Evolutionary conservation across 768 basidiomycete genomes (phyloP), one percentile per base, ranked within the genome.

Genomic region (Cystobasidium tubakii): DNA sequence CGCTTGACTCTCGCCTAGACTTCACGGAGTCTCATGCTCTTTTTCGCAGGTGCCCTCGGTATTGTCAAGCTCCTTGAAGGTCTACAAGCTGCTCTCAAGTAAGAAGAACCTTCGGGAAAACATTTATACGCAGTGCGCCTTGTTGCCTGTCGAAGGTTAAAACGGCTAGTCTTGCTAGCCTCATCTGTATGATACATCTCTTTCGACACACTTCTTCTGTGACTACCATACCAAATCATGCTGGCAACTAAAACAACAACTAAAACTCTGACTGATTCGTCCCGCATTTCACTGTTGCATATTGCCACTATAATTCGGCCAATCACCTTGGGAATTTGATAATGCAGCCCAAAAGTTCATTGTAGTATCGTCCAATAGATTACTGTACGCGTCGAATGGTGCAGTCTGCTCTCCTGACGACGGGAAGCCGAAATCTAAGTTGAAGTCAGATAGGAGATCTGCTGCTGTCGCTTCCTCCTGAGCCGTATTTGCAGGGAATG

Each of bases 11-110:
- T n/a, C n/a, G n/a, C n/a, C n/a, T n/a, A n/a, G n/a, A n/a, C n/a
- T n/a, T n/a, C n/a, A n/a, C n/a, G n/a, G n/a, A n/a, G n/a, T n/a
- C n/a, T 60, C 6, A 12, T 25, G 17, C 13, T 27, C 57, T 17
- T 60, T 21, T 21, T 4, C 21, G 27, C 21, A 62, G 63, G 82
- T 71, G 82, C 82, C 21, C 80, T 80, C 77, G 82, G 81, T 43
- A 78, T 83, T 23, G 72, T 62, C 31, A 77, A 75, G 71, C 55
- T 78, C 9, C 54, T 78, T 46, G 54, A 76, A 23, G 78, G 77
- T 23, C 60, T 78, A 15, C 64, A 75, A 73, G 36, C 71, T 33
- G 62, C 34, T 19, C 25, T 46, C 17, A 43, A 36, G 29, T 67
- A 44, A 34, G 57, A 21, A 25, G 23, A 60, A 29, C 15, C 6